A percentile compares a stretch with the other conserved stretches of the same genome.
Evolutionary conservation across 2,329 filamentous ascomycete genomes (phyloP).

Genomic region (Sporothrix inflata): DNA sequence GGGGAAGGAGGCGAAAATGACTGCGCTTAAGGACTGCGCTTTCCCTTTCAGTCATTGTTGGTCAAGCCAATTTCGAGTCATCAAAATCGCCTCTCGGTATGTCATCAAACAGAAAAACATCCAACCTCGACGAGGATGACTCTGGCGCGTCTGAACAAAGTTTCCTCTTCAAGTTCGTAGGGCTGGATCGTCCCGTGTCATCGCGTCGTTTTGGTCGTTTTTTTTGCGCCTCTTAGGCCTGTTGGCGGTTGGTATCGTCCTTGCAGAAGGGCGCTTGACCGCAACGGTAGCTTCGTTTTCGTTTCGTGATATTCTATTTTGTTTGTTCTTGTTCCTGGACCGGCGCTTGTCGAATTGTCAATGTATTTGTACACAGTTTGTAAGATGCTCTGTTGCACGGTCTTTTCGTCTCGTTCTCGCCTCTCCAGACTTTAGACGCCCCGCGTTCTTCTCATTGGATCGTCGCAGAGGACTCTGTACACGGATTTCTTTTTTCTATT

Average conservation of each 20-base stretch:
- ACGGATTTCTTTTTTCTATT: background rate
- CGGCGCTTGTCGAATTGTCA: too few relatives aligned
- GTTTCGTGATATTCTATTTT: background rate
- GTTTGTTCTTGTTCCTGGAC: background rate
- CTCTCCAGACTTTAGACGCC: background rate
- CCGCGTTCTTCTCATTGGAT: slow-evolving; percentile 10
- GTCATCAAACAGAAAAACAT: background rate
- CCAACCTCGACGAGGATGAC: background rate
- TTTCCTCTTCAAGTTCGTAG: background rate
- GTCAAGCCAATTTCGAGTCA: slow-evolving; percentile 3
- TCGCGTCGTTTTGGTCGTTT: slow-evolving; percentile 9
- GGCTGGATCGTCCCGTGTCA: slow-evolving; percentile 3
- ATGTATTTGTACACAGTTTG: slow-evolving; percentile 9
- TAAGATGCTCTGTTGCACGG: background rate
- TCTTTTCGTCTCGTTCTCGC: background rate
- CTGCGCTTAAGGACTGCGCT: background rate
- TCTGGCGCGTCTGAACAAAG: background rate
- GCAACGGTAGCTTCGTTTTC: background rate
- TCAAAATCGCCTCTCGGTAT: slow-evolving; percentile 4
- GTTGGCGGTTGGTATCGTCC: background rate
- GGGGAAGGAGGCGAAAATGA: slow-evolving; percentile 23
- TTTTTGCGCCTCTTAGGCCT: background rate
- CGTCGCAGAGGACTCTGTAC: background rate
- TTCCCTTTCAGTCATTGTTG: background rate
- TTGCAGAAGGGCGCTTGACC: background rate